Percentiles rank a stretch among this genome's conserved stretches.
phyloP scores from a whole-genome alignment of 306 rosid genomes.

The Quercus aquifolioides region DNA sequence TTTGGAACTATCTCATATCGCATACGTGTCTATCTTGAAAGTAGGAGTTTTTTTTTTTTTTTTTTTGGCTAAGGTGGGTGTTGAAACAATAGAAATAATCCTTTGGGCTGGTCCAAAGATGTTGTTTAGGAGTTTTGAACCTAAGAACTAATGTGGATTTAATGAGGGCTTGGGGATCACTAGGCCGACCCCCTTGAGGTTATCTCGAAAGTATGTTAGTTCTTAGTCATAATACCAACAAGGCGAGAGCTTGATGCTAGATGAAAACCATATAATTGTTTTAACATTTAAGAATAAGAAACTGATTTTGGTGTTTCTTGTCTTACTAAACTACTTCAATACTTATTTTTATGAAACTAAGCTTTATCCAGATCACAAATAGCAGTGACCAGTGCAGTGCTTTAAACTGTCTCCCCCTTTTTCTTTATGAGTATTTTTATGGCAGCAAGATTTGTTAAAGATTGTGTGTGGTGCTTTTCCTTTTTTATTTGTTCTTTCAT shows the following conservation, averaged over 20 bases:
- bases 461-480: background rate
- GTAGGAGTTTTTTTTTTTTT: too few species aligned
- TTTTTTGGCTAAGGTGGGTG: too few species aligned
- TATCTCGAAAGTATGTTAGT: background rate
- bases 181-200: too few species aligned
- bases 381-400: too few species aligned
- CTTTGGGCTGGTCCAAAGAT: too few species aligned
- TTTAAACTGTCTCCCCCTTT: too few species aligned
- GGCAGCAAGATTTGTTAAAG: constrained; percentile 4
- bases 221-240: background rate
- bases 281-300: background rate
- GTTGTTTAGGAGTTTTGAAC: too few species aligned
- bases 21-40: background rate
- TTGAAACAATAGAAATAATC: too few species aligned
- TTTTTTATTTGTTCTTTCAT: background rate
- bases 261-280: background rate
- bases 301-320: background rate
- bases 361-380: background rate
- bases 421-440: background rate
- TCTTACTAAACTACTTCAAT: background rate
- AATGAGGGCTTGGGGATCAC: too few species aligned
- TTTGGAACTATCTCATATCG: background rate
- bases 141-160: too few species aligned
- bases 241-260: background rate
- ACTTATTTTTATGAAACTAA: background rate